A percentile compares a stretch with the other conserved stretches of the same genome.
Evolutionary conservation across 2,329 filamentous ascomycete genomes (phyloP).

Genomic region (Colletotrichum sp.): DNA sequence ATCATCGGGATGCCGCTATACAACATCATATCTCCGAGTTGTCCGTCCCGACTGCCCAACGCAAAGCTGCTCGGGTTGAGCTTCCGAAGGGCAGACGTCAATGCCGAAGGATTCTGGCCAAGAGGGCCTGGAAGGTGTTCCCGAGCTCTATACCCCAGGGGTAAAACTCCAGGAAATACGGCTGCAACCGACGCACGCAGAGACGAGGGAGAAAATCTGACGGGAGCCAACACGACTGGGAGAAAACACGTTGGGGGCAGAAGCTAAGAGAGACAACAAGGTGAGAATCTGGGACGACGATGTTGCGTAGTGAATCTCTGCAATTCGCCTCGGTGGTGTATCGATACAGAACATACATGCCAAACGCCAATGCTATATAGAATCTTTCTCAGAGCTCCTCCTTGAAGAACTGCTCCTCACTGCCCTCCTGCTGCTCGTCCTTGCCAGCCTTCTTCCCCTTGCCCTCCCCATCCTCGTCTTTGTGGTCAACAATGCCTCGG

Average conservation of each 20-base stretch:
- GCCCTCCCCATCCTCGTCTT: constrained; percentile 36
- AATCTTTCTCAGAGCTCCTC: constrained; percentile 49
- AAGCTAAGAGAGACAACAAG: neutral
- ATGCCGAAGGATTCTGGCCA: neutral
- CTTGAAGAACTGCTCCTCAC: constrained; percentile 57
- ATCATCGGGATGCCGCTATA: neutral
- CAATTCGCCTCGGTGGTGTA: neutral
- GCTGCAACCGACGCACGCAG: neutral
- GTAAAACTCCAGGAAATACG: neutral
- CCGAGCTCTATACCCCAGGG: neutral
- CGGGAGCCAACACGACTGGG: neutral
- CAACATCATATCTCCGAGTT: neutral
- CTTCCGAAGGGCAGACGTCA: neutral
- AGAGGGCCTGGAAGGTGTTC: neutral
- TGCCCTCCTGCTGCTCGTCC: neutral
- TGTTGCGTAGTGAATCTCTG: neutral
- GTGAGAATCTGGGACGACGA: neutral
- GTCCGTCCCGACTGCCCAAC: neutral
- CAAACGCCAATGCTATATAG: constrained; percentile 19
- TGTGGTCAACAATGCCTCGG: constrained; percentile 70
- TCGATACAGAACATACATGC: neutral
- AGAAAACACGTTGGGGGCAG: neutral
- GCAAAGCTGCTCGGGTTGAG: neutral
- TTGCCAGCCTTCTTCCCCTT: constrained; percentile 15
- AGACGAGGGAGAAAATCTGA: neutral